phyloP scores from a whole-genome alignment of 2,329 filamentous ascomycete species.

The Paracoccidioides lutzii region DNA sequence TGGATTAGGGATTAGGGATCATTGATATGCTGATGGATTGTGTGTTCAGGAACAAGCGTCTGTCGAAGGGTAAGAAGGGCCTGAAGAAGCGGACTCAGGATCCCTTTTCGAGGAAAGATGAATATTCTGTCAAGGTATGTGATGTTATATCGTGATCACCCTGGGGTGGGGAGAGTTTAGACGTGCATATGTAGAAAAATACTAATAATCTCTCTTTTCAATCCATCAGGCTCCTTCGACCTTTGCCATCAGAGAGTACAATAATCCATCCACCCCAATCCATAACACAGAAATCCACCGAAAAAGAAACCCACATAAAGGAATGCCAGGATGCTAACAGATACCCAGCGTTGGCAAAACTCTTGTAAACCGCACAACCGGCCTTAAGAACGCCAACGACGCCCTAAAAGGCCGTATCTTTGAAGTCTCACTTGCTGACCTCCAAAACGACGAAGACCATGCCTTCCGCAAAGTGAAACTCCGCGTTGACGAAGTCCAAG shows the following conservation, averaged over 20 bases:
- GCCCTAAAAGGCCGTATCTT: constrained; percentile 97
- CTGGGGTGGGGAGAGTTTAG: not conserved
- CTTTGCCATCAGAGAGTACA: constrained; percentile 95
- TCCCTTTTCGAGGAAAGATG: constrained; percentile 97
- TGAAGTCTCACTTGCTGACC: constrained; percentile 96
- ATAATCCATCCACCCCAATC: constrained; percentile 8
- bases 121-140: constrained; percentile 88
- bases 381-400: constrained; percentile 99
- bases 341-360: constrained; percentile 87
- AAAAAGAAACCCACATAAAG: constrained; percentile 6
- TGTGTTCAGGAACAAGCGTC: constrained; percentile 81
- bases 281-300: not conserved
- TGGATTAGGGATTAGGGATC: not conserved
- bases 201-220: not conserved
- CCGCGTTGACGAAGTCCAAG: constrained; percentile 95
- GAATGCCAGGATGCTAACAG: constrained; percentile 5
- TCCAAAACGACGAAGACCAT: constrained; percentile 99
- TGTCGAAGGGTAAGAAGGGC: constrained; percentile 99
- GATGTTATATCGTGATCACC: not conserved
- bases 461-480: constrained; percentile 99
- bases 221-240: constrained; percentile 67
- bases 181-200: not conserved
- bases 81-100: constrained; percentile 99
- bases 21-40: constrained; percentile 3
- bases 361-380: constrained; percentile 96